Conservation (phyloP, 2,329 filamentous ascomycete species). For the Triangularia setosa region DNA sequence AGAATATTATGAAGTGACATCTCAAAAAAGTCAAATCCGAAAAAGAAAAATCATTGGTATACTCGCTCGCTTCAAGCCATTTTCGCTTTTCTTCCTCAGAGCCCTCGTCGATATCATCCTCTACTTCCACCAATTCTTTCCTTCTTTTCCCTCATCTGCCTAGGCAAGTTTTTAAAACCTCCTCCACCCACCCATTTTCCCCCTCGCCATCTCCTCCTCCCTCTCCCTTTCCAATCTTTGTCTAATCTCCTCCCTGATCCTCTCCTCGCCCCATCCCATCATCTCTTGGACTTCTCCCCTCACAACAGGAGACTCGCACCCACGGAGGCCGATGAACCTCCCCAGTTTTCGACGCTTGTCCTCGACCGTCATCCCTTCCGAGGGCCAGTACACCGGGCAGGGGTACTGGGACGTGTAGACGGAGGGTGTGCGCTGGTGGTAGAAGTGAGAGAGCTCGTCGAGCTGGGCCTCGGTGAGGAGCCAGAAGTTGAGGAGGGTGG, state of each 20-base stretch:
- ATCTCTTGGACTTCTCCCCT: background rate
- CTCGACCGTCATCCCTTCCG: slow-evolving; percentile 48
- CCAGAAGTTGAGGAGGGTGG: slow-evolving; percentile 66
- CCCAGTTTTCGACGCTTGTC: slow-evolving; percentile 71
- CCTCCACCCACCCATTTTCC: slow-evolving; percentile 38
- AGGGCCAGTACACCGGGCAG: slow-evolving; percentile 60
- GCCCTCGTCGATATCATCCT: background rate
- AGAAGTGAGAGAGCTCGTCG: slow-evolving; percentile 66
- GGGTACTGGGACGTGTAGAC: slow-evolving; percentile 60
- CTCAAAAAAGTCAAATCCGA: background rate
- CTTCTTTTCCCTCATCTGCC: background rate
- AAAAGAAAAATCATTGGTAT: background rate
- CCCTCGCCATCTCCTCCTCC: slow-evolving; percentile 44
- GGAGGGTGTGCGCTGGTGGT: slow-evolving; percentile 63
- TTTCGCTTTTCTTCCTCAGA: background rate
- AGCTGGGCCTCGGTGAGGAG: slow-evolving; percentile 68
- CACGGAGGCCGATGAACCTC: slow-evolving; percentile 67
- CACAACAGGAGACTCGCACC: slow-evolving; percentile 40
- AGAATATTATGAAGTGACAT: background rate
- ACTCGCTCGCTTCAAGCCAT: background rate
- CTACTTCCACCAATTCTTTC: background rate
- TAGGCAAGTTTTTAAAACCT: background rate
- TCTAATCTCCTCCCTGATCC: slow-evolving; percentile 44
- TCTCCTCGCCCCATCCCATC: slow-evolving; percentile 41
- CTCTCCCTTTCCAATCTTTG: slow-evolving; percentile 38